Conservation (phyloP, 2,329 filamentous ascomycete species). For the Alternaria dauci region DNA sequence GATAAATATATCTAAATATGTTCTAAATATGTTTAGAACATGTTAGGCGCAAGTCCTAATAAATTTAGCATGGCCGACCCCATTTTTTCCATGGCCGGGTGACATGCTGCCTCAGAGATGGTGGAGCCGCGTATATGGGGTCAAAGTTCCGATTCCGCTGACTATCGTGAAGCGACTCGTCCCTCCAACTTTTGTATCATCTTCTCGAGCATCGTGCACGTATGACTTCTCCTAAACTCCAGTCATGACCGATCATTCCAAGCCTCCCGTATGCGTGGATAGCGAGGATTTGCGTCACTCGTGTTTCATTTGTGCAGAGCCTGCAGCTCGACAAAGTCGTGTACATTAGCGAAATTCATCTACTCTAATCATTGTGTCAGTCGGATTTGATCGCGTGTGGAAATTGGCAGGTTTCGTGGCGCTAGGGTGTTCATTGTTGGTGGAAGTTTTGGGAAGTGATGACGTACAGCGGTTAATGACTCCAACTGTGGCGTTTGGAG, state of each 20-base stretch:
- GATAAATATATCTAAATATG: too few species aligned
- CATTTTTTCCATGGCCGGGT: too few species aligned
- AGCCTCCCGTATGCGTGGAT: too few species aligned
- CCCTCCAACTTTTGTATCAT: not conserved
- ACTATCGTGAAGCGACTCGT: not conserved
- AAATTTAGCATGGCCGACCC: too few species aligned
- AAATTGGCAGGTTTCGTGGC: not conserved
- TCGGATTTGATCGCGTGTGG: not conserved
- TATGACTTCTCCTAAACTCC: not conserved
- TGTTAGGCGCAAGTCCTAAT: too few species aligned
- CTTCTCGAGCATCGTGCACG: not conserved
- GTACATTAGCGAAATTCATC: too few species aligned
- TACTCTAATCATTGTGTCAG: not conserved
- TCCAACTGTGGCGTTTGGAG: slow-evolving; percentile 2
- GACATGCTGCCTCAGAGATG: too few species aligned
- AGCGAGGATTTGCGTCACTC: too few species aligned
- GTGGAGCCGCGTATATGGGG: not conserved
- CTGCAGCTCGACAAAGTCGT: too few species aligned
- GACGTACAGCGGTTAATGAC: slow-evolving; percentile 10
- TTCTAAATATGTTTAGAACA: too few species aligned
- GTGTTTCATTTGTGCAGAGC: too few species aligned
- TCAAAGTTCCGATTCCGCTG: not conserved
- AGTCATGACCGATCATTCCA: not conserved
- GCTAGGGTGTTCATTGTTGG: not conserved
- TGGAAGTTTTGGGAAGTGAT: slow-evolving; percentile 1